These are phyloP conservation scores for Lachnellula occidentalis DNA, from an alignment of 2,329 filamentous ascomycete species.

Conservation along the genomic window DNA sequence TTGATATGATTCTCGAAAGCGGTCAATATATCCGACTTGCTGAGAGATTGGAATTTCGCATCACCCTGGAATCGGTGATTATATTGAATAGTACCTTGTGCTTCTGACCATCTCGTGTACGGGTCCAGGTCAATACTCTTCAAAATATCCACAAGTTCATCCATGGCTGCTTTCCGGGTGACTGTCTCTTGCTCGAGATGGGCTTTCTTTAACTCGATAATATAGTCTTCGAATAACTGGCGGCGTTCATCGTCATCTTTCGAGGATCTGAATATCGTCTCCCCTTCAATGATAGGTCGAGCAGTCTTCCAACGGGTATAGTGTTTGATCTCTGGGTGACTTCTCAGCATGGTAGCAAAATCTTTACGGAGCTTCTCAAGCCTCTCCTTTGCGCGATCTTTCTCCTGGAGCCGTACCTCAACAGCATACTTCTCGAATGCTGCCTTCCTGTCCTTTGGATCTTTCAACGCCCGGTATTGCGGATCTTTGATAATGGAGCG, in stretches of 20 bases:
- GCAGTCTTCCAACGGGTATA: conserved; percentile 98
- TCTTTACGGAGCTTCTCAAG: conserved; percentile 86
- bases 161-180: conserved; percentile 74
- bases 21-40: conserved; percentile 82
- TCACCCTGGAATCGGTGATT: conserved; percentile 74
- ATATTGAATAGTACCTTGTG: conserved; percentile 73
- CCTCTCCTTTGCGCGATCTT: conserved; percentile 89
- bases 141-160: conserved; percentile 73
- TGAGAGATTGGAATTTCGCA: conserved; percentile 79
- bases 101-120: conserved; percentile 92
- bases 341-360: conserved; percentile 93
- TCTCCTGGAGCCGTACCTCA: conserved; percentile 86
- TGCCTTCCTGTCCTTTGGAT: conserved; percentile 82
- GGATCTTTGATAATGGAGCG: conserved; percentile 81
- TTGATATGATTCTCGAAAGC: conserved; percentile 96
- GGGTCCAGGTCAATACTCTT: conserved; percentile 79
- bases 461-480: conserved; percentile 87
- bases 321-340: conserved; percentile 93
- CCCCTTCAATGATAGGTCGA: conserved; percentile 85
- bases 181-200: conserved; percentile 70
- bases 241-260: conserved; percentile 82
- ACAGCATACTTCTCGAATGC: conserved; percentile 94
- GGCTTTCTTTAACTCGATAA: conserved; percentile 73
- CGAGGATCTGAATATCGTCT: conserved; percentile 91
- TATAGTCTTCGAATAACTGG: conserved; percentile 90